These are phyloP conservation scores for Rosellinia necatrix DNA, from an alignment of 2,329 filamentous ascomycete genomes.

Conservation along the genomic window DNA sequence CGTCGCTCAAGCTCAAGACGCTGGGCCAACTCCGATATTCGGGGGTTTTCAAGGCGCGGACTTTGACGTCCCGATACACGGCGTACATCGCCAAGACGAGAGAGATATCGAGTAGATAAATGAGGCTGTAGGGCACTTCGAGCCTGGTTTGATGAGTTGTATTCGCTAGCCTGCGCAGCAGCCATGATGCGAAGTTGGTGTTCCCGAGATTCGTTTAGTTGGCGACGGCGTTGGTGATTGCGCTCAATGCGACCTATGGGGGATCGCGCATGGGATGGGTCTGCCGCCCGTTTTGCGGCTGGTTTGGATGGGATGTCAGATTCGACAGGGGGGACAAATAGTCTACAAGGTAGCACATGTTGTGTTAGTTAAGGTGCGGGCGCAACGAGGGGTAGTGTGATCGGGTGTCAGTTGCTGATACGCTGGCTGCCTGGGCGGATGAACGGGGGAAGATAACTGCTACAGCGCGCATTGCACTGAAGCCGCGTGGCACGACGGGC, in stretches of 20 bases:
- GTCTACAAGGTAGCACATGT: constrained; percentile 37
- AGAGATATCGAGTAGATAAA: background rate
- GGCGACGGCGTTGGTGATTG: constrained; percentile 35
- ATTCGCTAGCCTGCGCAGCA: constrained; percentile 28
- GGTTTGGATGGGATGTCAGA: constrained; percentile 48
- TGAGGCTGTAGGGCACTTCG: background rate
- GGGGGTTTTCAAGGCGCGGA: constrained; percentile 9
- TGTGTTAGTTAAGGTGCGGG: constrained; percentile 22
- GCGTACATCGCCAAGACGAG: background rate
- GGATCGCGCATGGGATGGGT: constrained; percentile 42
- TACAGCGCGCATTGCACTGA: no score
- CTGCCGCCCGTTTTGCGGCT: constrained; percentile 37
- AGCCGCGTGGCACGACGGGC: no score
- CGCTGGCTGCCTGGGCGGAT: background rate
- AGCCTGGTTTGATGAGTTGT: background rate
- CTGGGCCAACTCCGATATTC: constrained; percentile 9
- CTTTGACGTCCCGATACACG: constrained; percentile 7
- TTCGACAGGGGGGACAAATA: constrained; percentile 53
- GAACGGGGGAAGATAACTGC: no score
- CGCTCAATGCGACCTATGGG: constrained; percentile 47
- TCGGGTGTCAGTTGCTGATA: background rate
- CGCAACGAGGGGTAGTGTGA: background rate
- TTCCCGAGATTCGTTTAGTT: constrained; percentile 41
- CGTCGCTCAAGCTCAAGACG: constrained; percentile 6
- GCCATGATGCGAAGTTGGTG: constrained; percentile 39